Conservation (phyloP, 2,329 filamentous ascomycete genomes). For the Blumeriella jaapii region DNA sequence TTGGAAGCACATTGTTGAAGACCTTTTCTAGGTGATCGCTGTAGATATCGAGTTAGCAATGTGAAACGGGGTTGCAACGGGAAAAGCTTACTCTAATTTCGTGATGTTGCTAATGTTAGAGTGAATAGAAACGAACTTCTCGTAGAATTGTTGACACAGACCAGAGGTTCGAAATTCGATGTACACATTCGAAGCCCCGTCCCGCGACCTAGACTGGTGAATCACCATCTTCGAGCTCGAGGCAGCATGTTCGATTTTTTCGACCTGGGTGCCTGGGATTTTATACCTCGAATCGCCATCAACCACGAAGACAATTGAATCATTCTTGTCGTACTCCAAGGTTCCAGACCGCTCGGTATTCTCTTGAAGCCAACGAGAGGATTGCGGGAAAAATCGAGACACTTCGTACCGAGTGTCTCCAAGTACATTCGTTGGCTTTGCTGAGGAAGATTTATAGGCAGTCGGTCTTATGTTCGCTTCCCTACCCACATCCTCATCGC, state of each 20-base stretch:
- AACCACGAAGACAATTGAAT: too few species aligned
- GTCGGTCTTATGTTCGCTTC: constrained; percentile 2
- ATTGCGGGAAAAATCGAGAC: neutral
- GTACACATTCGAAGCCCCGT: neutral
- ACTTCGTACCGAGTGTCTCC: neutral
- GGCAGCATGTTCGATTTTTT: neutral
- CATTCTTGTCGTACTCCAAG: too few species aligned
- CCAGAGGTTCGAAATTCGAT: constrained; percentile 2
- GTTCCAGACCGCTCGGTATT: neutral
- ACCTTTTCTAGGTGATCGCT: constrained; percentile 6
- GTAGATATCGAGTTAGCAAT: neutral
- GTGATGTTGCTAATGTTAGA: neutral
- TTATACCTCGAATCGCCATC: too few species aligned
- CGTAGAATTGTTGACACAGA: constrained; percentile 1
- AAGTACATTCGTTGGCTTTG: neutral
- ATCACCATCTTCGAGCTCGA: neutral
- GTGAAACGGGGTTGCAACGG: too few species aligned
- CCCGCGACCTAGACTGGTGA: neutral
- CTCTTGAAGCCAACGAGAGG: neutral
- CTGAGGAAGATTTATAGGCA: neutral
- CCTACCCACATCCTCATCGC: constrained; percentile 1
- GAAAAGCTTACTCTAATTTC: neutral
- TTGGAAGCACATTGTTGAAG: constrained; percentile 1
- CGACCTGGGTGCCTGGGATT: too few species aligned
- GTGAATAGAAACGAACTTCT: neutral